phyloP scores from a whole-genome alignment of 1,139 yeast genomes.

The Candida smagusa region DNA sequence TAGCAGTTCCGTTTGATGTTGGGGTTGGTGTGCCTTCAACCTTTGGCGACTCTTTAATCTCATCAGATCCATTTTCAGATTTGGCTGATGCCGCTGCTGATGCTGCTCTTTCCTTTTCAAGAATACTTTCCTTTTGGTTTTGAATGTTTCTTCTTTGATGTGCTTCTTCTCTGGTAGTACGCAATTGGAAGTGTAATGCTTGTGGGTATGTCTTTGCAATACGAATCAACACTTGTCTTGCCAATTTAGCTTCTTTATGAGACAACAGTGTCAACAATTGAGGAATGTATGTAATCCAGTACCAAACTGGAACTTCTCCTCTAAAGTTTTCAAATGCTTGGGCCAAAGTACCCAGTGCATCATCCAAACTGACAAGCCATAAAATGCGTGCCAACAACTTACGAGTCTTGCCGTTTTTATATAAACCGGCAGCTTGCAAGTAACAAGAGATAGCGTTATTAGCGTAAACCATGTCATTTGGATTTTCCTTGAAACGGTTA shows the following conservation, averaged over 20 bases:
- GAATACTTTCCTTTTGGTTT: conserved; percentile 3
- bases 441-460: conserved; percentile 94
- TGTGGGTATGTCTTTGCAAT: conserved; percentile 97
- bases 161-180: conserved; percentile 94
- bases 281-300: conserved; percentile 97
- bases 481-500: conserved; percentile 78
- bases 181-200: conserved; percentile 90
- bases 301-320: conserved; percentile 98
- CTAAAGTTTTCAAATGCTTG: conserved; percentile 88
- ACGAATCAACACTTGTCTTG: conserved; percentile 80
- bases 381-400: conserved; percentile 82
- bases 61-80: neutral
- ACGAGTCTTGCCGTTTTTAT: conserved; percentile 89
- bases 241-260: conserved; percentile 85
- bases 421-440: conserved; percentile 94
- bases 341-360: conserved; percentile 73
- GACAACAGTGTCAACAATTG: conserved; percentile 87
- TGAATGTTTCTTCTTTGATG: conserved; percentile 59
- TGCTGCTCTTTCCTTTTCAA: neutral
- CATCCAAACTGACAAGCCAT: conserved; percentile 93
- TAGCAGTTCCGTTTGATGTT: conserved; percentile 6
- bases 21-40: neutral
- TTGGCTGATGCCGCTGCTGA: neutral
- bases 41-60: neutral
- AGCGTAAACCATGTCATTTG: conserved; percentile 80